A percentile compares a stretch with the other conserved stretches of the same genome.
These are phyloP conservation scores for Huiozyma sinensis DNA, from an alignment of 805 yeast species.

Conservation along the genomic window DNA sequence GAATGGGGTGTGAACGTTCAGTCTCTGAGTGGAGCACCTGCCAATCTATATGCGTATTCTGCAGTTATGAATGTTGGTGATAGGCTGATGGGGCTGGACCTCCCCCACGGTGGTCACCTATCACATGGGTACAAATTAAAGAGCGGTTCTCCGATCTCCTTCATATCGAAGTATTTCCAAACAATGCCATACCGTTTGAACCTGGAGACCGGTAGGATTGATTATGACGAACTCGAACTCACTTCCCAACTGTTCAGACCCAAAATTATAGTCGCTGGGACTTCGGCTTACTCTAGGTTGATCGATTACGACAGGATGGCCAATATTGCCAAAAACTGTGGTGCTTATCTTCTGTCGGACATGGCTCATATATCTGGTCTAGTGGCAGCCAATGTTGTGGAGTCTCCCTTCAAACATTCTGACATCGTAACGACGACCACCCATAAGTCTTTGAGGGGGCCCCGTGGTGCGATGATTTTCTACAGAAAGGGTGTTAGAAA, in stretches of 20 bases:
- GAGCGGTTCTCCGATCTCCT: slow-evolving; percentile 72
- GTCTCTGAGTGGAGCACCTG: slow-evolving; percentile 92
- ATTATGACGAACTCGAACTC: slow-evolving; percentile 76
- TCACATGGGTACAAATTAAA: slow-evolving; percentile 95
- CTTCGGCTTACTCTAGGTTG: slow-evolving; percentile 88
- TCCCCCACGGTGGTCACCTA: slow-evolving; percentile 97
- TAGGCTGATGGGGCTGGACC: slow-evolving; percentile 92
- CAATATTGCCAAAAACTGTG: slow-evolving; percentile 82
- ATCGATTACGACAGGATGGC: slow-evolving; percentile 87
- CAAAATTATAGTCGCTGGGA: slow-evolving; percentile 90
- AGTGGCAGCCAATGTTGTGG: slow-evolving; percentile 87
- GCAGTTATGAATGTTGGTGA: slow-evolving; percentile 84
- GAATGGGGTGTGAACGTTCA: slow-evolving; percentile 98
- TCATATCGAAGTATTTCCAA: slow-evolving; percentile 87
- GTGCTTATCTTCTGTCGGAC: slow-evolving; percentile 85
- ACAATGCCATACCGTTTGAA: slow-evolving; percentile 95
- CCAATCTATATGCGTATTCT: slow-evolving; percentile 85
- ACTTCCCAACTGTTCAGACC: slow-evolving; percentile 87
- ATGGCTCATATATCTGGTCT: slow-evolving; percentile 98
- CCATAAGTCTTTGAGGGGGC: slow-evolving; percentile 96
- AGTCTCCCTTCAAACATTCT: slow-evolving; percentile 85
- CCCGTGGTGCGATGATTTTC: slow-evolving; percentile 97
- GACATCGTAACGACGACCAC: slow-evolving; percentile 97
- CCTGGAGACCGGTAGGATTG: slow-evolving; percentile 79
- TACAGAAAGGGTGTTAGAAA: slow-evolving; percentile 89